Percentiles rank a stretch among this genome's conserved stretches.
Conservation (phyloP, 164 flowering plant species). For the Vitis amurensis region DNA sequence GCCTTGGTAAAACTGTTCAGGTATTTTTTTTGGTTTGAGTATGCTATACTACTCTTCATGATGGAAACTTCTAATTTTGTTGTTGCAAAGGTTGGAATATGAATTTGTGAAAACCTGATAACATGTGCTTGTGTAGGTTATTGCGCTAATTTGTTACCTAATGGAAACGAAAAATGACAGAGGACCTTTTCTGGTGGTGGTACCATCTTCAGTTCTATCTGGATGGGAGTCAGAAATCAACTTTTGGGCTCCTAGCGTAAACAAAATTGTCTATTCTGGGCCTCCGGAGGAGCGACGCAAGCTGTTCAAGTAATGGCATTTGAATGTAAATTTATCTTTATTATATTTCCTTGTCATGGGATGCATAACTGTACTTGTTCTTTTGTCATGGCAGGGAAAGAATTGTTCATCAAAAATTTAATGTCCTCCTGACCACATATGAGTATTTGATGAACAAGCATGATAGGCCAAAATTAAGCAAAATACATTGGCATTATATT, state of each 20-base stretch:
- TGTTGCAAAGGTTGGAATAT: conserved; percentile 4
- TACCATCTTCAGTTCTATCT: conserved; percentile 93
- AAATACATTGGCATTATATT: conserved; percentile 91
- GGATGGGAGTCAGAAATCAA: conserved; percentile 90
- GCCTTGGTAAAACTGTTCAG: conserved; percentile 99
- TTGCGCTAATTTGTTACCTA: conserved; percentile 84
- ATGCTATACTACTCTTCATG: neutral
- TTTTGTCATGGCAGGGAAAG: conserved; percentile 65
- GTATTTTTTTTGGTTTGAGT: conserved; percentile 28
- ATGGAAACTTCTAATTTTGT: neutral
- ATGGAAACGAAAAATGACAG: conserved; percentile 93
- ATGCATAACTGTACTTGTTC: neutral
- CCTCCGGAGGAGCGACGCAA: conserved; percentile 94
- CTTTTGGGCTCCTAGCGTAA: conserved; percentile 87
- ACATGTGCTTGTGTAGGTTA: conserved; percentile 56
- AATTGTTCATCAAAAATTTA: conserved; percentile 91
- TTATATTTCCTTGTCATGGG: neutral
- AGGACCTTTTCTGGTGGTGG: conserved; percentile 97
- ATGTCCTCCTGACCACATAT: conserved; percentile 94
- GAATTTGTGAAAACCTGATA: conserved; percentile 1
- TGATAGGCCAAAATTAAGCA: conserved; percentile 92
- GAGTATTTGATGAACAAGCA: conserved; percentile 98
- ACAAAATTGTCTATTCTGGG: conserved; percentile 87
- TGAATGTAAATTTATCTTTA: neutral
- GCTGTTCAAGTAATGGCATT: conserved; percentile 71